Evolutionary conservation across 805 yeast genomes (phyloP), one percentile per base, ranked within the genome.

Genomic region (Lipomyces anomalus): DNA sequence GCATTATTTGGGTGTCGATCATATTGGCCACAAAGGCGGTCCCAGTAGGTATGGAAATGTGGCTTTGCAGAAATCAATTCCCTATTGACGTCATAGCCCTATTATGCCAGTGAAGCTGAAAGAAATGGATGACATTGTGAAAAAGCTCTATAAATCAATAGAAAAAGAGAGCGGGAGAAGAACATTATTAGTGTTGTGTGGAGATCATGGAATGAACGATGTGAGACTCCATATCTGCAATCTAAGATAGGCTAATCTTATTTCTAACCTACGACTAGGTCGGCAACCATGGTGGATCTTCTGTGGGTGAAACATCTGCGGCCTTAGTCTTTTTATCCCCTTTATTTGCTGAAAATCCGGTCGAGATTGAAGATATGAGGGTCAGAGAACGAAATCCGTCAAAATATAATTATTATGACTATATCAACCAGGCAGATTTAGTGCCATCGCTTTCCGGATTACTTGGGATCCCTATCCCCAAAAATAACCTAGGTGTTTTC

Each of bases 21-120:
- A 92, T 62, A 92, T 92, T 57, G 99, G 99, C 1, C 99, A 92
- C 63, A 90, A 88, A 61, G 94, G 95, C 37, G 99, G 99, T 0
- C 90, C 98, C 0, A 22, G 47, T 2, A 48, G 50, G 50, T 43
- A 39, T 13, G n/a, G 42, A 6, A 35, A 5, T 37, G 42, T 18
- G n/a, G 11, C 20, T 7, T n/a, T 17, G 16, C 17, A 4, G 2
- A 22, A 11, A n/a, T 5, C 3, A 18, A 2, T 36, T 3, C n/a
- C 33, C 20, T 29, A 13, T 30, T 40, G 22, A 7, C 2, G 13
- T 4, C 57, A 67, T 4, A 86, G 95, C 7, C 66, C 75, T 0
- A 80, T 78, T 55, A 92, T 92, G 98, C 76, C 79, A 6, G 70
- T 67, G 0, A 92, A 92, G 59, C 97, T 88, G 50, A 47, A 43